Conservation (phyloP, 345 rosid genomes). For the Rhodamnia rubescens region DNA sequence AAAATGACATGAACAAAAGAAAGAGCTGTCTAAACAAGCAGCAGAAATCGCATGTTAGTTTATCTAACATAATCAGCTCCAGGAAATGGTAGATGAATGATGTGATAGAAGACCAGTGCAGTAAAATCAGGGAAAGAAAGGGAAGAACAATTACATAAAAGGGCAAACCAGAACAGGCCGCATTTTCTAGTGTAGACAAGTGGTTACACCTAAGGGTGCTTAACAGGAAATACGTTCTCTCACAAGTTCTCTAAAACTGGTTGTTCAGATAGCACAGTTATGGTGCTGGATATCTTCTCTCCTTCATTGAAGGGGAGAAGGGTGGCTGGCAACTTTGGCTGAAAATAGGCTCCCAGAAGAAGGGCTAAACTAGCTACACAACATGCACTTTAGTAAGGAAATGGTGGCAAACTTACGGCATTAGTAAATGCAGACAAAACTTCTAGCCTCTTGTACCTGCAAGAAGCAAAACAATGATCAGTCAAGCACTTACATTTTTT, state of each 20-base stretch:
- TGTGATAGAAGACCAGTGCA: background rate
- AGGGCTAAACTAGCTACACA: background rate
- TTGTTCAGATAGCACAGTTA: background rate
- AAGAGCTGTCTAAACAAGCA: slow-evolving; percentile 97
- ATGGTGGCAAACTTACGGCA: slow-evolving; percentile 55
- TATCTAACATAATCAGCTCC: background rate
- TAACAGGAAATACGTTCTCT: background rate
- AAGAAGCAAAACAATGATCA: background rate
- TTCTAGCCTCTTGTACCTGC: slow-evolving; percentile 89
- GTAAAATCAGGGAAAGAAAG: background rate
- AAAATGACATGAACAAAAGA: slow-evolving; percentile 98
- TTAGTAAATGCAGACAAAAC: slow-evolving; percentile 91
- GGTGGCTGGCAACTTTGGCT: background rate
- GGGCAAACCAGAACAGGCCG: background rate
- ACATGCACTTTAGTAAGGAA: background rate
- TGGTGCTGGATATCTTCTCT: background rate
- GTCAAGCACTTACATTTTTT: background rate
- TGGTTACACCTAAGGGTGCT: background rate
- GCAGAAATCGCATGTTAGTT: slow-evolving; percentile 41
- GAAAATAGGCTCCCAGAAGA: background rate
- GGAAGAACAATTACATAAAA: background rate
- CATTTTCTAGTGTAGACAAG: background rate
- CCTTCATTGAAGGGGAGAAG: background rate
- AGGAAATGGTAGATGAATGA: background rate
- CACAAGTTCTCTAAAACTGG: background rate